Base-by-base conservation (phyloP, 345 rosid species). In the Murraya paniculata region DNA sequence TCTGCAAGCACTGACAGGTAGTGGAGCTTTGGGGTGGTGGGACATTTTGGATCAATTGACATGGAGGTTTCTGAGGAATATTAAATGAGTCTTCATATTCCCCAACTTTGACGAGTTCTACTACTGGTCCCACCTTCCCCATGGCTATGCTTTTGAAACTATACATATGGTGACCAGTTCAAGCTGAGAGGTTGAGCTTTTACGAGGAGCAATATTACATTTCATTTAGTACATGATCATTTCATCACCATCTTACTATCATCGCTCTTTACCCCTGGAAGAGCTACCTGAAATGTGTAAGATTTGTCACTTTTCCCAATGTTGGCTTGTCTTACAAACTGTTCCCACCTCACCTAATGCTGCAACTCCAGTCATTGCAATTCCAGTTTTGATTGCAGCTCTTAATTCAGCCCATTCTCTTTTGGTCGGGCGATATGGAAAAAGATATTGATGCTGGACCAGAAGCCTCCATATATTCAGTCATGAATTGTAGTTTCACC, bases 191-290 rank as follows among this genome's bases (percentile, higher is more conserved):
- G 68, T 22, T 19, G 22, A 48, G 59, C 65, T 59, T 39, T 68
- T n/a, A 35, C 30, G 14, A 72, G 64, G 13, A 31, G 59, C 22
- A 53, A 53, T 14, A 35, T 55, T 7, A 2, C 39, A 21, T 76
- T 18, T 50, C 41, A 24, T 33, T 53, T 27, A 14, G 27, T 28
- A 6, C 7, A 9, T 24, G 19, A 35, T n/a, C n/a, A 71, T 74
- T 89, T 91, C 90, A 78, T 84, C 50, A 18, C 9, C 48, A 72
- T 78, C 89, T 85, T 85, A 89, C 94, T 88, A 67, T 86, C 85
- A 81, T 90, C 83, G 73, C 89, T 86, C 76, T 83, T 81, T 33
- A 92, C 94, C 59, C 97, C 94, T 0, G 97, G 92, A 64, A 90
- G 93, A 5, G 89, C 81, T 38, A 90, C 86, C 35, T 87, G 91